Conservation (phyloP, 441 rosid species). For the Hura crepitans region DNA sequence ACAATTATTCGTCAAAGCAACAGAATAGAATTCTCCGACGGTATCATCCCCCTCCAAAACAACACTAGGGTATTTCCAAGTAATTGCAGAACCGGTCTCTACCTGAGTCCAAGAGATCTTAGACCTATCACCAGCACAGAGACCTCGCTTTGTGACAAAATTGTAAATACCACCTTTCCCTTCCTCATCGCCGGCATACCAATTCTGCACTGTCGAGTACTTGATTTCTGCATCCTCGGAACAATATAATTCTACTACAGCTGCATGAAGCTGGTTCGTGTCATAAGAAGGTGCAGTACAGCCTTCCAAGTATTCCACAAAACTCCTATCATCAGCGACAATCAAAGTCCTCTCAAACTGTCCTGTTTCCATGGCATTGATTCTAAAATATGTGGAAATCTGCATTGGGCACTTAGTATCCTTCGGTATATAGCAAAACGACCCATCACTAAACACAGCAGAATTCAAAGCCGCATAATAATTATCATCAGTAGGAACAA, state of each 20-base stretch:
- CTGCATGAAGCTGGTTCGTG: conserved; percentile 86
- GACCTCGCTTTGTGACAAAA: conserved; percentile 88
- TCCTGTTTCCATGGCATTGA: conserved; percentile 85
- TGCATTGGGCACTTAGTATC: conserved; percentile 87
- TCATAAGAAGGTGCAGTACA: conserved; percentile 94
- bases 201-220: conserved; percentile 90
- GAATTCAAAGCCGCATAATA: conserved; percentile 82
- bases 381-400: conserved; percentile 82
- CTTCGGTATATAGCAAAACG: conserved; percentile 77
- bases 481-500: conserved; percentile 81
- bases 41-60: conserved; percentile 82
- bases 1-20: conserved; percentile 78
- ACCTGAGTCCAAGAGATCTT: conserved; percentile 98
- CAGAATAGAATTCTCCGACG: conserved; percentile 86
- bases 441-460: conserved; percentile 89
- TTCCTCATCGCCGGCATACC: conserved; percentile 90
- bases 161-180: conserved; percentile 90
- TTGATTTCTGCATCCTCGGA: conserved; percentile 78
- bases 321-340: conserved; percentile 85
- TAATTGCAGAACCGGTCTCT: conserved; percentile 89
- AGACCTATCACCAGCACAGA: conserved; percentile 71
- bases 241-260: conserved; percentile 87
- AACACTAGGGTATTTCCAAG: conserved; percentile 95
- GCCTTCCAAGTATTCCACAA: conserved; percentile 92
- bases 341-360: conserved; percentile 97